These are phyloP conservation scores for Kregervanrija pseudodelftensis DNA, from an alignment of 805 yeast species.

Conservation along the genomic window DNA sequence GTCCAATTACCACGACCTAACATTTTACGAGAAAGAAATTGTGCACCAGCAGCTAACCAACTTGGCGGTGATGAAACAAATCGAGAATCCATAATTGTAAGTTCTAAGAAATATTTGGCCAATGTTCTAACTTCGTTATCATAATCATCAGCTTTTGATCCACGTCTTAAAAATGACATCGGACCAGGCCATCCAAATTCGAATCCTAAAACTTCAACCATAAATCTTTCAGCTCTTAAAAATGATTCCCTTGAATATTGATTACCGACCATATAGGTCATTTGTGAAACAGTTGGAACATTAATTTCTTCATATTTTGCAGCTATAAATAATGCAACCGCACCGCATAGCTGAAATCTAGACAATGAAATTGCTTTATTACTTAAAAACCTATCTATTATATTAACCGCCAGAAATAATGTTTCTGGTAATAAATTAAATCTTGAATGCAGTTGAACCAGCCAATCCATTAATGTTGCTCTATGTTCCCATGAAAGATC, in stretches of 20 bases:
- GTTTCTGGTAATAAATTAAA: constrained; percentile 84
- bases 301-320: constrained; percentile 93
- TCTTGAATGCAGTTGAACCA: constrained; percentile 77
- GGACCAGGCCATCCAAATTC: constrained; percentile 84
- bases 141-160: constrained; percentile 86
- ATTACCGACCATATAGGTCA: constrained; percentile 80
- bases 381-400: constrained; percentile 80
- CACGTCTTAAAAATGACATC: constrained; percentile 80
- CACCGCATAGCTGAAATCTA: constrained; percentile 91
- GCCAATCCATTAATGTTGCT: constrained; percentile 81
- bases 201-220: constrained; percentile 64
- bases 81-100: constrained; percentile 64
- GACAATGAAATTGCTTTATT: constrained; percentile 67
- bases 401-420: constrained; percentile 69
- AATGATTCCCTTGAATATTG: constrained; percentile 72
- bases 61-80: constrained; percentile 71
- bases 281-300: constrained; percentile 79
- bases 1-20: constrained; percentile 80
- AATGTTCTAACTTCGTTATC: constrained; percentile 75
- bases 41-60: constrained; percentile 75
- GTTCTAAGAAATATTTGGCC: constrained; percentile 81
- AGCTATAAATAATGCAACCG: constrained; percentile 79
- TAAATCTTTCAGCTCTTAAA: constrained; percentile 72
- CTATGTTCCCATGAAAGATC: constrained; percentile 73
- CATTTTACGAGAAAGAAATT: constrained; percentile 71